Base-by-base conservation (phyloP, 2,329 filamentous ascomycete genomes). In the Dothistroma pini region DNA sequence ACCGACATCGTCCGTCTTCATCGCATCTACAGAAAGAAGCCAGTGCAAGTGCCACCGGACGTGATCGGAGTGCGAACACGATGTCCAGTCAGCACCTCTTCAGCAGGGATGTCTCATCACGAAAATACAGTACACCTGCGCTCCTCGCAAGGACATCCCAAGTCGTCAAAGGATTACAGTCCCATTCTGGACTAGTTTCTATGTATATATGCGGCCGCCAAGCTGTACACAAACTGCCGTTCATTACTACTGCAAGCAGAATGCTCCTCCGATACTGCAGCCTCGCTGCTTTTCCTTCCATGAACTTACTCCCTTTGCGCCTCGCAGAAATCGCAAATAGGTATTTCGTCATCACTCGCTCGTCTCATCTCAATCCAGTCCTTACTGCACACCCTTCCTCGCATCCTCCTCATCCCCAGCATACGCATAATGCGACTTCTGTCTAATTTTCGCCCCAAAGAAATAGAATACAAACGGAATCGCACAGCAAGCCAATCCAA, bases 371-470 rank as follows among this genome's bases (percentile, higher is more conserved):
- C 25, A 31, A 32, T 7, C 8, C 52, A 35, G 12, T n/a, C 4
- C 21, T 51, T 56, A 69, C 62, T 68, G 67, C 49, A 60, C 38
- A 7, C 67, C 69, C 54, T 64, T 67, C 55, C 58, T 62, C 29
- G 66, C 63, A 48, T 72, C 71, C 71, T 84, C 82, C 57, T 84
- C 81, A 51, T 85, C 82, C 14, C 80, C 80, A 22, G 75, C 75
- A 66, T 90, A 96, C 0, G 91, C 91, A 71, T 86, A 96, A 74
- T 85, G 88, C 70, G 86, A 90, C 61, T 81, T 79, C 58, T 78
- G 79, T 5, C 91, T 81, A 66, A 96, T 96, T 5, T 74, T 74
- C 16, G 86, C 89, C 3, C 91, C 91, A 68, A 85, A 91, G 70
- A 80, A 85, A 80, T 89, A 96, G 77, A 96, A 96, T 29, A 90